Conservation (phyloP, 352 stramenopile species). For the Phytophthora parvispora region DNA sequence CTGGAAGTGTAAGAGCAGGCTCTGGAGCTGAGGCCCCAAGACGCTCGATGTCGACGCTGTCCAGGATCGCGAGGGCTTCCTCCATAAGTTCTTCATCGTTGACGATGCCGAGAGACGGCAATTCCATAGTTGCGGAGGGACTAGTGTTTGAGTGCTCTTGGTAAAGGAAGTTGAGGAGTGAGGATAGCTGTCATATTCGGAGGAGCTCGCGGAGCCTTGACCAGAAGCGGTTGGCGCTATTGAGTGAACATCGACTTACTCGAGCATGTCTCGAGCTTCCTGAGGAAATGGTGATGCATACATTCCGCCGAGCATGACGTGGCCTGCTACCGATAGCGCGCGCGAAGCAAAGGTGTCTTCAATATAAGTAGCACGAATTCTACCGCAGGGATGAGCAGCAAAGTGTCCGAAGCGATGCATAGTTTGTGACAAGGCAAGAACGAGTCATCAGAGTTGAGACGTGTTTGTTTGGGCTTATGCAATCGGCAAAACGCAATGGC, state of each 20-base stretch:
- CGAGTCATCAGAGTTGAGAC: not conserved
- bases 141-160: not conserved
- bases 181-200: not conserved
- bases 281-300: constrained; percentile 1
- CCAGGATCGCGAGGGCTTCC: constrained; percentile 29
- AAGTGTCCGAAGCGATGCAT: no score
- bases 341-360: not conserved
- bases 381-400: no score
- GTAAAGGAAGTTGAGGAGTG: constrained; percentile 20
- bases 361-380: not conserved
- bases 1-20: not conserved
- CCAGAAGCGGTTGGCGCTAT: not conserved
- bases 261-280: not conserved
- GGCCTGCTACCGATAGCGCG: no score
- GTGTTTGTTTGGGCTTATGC: not conserved
- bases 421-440: not conserved
- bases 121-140: not conserved
- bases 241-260: not conserved
- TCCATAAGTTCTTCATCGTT: constrained; percentile 23
- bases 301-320: not conserved
- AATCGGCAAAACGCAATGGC: not conserved
- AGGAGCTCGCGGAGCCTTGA: not conserved
- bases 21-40: constrained; percentile 2
- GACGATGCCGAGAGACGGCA: not conserved
- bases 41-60: constrained; percentile 20